Base-by-base conservation (phyloP, 805 yeast species). In the Schwanniomyces sp. region DNA sequence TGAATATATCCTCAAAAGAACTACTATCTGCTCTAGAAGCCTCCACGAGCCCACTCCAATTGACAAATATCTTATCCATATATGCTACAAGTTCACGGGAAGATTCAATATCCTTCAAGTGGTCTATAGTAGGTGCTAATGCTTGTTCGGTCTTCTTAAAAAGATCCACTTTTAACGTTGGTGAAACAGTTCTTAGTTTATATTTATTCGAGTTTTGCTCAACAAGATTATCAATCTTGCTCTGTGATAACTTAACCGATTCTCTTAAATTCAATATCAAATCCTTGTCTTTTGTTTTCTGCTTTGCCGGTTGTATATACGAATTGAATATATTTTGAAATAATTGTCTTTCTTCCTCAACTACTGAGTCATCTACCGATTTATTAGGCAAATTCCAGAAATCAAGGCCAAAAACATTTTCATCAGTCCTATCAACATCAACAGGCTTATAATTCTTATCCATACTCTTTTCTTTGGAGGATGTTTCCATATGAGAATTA, bases 261-360 rank as follows among this genome's bases (percentile, higher is more conserved):
- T 47, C 54, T 37, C 37, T 40, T 7, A 52, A 28, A 30, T 49
- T 48, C 44, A 39, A 43, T 36, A 50, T 10, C 16, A 47, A 17
- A 34, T 52, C 30, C 39, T 49, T 34, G n/a, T 40, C 40, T 34
- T 42, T 29, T 18, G 46, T 14, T 29, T 43, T 45, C 10, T 44
- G 40, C 14, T 48, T 45, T 27, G 43, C 18, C 4, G 58, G 58
- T 21, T 51, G 44, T 50, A 59, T 53, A 40, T 62, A 63, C 12
- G 61, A 55, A 29, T 62, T 55, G 46, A 63, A 62, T 25, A 63
- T 58, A 41, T 62, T 56, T 43, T 52, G 58, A 40, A 63, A 62
- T 28, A 61, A 47, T 43, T 49, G 50, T 41, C 53, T 57, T 46
- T 63, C 67, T 27, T 59, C 61, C 16, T 58, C 51, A 7, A 54